These are phyloP conservation scores for Leonotis leonurus DNA, from an alignment of 257 asterid species.

Conservation along the genomic window DNA sequence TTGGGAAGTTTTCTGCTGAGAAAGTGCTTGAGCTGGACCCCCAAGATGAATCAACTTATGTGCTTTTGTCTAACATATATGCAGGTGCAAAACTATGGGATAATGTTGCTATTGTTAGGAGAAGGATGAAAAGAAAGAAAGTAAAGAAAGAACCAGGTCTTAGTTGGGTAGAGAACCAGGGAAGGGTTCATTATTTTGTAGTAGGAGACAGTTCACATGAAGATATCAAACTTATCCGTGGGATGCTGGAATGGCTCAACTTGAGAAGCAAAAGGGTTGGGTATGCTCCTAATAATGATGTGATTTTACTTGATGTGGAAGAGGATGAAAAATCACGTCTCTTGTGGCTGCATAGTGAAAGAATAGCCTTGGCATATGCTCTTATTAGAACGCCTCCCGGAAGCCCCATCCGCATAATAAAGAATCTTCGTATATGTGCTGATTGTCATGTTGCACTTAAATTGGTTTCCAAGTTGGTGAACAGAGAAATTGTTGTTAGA, in stretches of 20 bases:
- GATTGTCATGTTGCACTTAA: constrained; percentile 81
- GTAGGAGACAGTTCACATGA: constrained; percentile 83
- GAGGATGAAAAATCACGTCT: constrained; percentile 81
- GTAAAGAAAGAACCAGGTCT: constrained; percentile 91
- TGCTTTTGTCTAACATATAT: constrained; percentile 68
- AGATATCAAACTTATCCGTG: constrained; percentile 58
- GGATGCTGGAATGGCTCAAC: constrained; percentile 85
- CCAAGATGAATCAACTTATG: constrained; percentile 72
- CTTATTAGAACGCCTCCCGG: constrained; percentile 56
- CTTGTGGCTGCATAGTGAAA: constrained; percentile 91
- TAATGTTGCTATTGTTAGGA: constrained; percentile 61
- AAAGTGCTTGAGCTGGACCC: constrained; percentile 77
- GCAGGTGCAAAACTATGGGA: constrained; percentile 80
- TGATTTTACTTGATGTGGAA: constrained; percentile 78
- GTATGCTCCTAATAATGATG: constrained; percentile 53
- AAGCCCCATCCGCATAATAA: constrained; percentile 70
- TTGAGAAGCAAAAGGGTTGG: constrained; percentile 46
- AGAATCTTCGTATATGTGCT: constrained; percentile 68
- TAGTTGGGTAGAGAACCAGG: constrained; percentile 85
- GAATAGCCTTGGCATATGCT: constrained; percentile 82
- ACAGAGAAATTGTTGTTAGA: constrained; percentile 55
- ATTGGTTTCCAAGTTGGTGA: constrained; percentile 40
- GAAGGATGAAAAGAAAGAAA: constrained; percentile 61
- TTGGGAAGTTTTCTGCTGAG: constrained; percentile 71
- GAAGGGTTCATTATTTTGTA: constrained; percentile 64